These are phyloP conservation scores for Seminavis robusta DNA, from an alignment of 108 stramenopile genomes.

Conservation along the genomic window DNA sequence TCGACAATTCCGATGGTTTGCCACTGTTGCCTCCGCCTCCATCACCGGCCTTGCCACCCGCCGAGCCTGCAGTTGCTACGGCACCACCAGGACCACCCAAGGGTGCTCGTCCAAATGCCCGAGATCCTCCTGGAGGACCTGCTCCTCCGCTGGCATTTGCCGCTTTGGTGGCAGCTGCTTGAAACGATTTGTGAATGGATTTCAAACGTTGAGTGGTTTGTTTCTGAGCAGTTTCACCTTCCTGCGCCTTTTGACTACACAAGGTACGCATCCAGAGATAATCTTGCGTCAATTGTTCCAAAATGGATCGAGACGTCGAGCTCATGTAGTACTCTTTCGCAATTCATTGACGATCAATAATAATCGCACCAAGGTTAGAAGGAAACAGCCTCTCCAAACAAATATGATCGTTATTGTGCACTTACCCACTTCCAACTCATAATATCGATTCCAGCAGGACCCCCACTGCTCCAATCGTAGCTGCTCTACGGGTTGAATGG, in stretches of 20 bases:
- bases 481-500: slow-evolving; percentile 65
- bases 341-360: no score
- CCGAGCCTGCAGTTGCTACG: neutral
- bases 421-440: slow-evolving; percentile 82
- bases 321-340: slow-evolving; percentile 91
- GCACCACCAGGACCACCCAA: neutral
- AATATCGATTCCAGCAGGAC: slow-evolving; percentile 94
- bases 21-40: neutral
- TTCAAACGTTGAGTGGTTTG: neutral
- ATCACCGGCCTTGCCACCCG: neutral
- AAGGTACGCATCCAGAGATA: slow-evolving; percentile 89
- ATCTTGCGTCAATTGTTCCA: slow-evolving; percentile 76
- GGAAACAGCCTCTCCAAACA: no score
- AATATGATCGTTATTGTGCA: no score
- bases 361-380: no score
- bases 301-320: slow-evolving; percentile 35
- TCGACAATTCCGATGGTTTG: slow-evolving; percentile 3
- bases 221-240: neutral
- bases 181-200: no score
- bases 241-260: slow-evolving; percentile 4
- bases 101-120: no score
- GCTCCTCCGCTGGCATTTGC: neutral
- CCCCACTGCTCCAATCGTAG: slow-evolving; percentile 89
- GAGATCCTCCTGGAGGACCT: no score
- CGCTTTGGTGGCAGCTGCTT: slow-evolving; percentile 2